These are phyloP conservation scores for Yamadazyma diddensiae DNA, from an alignment of 1,139 yeast genomes.

Conservation along the genomic window DNA sequence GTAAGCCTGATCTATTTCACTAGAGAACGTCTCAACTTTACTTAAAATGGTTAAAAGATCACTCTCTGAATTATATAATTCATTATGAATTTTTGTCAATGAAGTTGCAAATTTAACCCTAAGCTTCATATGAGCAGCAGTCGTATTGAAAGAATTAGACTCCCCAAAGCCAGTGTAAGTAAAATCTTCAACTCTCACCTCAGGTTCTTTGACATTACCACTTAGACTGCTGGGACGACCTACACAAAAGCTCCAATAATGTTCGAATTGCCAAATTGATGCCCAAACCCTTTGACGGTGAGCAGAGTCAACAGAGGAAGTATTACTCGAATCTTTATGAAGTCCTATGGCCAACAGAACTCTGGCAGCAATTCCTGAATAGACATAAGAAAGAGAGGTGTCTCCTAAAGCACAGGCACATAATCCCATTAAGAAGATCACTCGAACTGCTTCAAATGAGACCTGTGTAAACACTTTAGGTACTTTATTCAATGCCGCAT, in stretches of 20 bases:
- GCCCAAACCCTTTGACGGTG: not conserved
- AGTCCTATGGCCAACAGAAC: slow-evolving; percentile 13
- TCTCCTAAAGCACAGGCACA: slow-evolving; percentile 13
- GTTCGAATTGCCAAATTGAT: not conserved
- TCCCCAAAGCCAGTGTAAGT: slow-evolving; percentile 8
- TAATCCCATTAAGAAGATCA: slow-evolving; percentile 10
- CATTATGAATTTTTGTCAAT: slow-evolving; percentile 9
- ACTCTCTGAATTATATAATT: slow-evolving; percentile 9
- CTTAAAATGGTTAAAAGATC: slow-evolving; percentile 9
- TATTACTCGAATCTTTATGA: too few relatives aligned
- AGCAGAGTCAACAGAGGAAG: not conserved
- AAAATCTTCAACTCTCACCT: slow-evolving; percentile 8
- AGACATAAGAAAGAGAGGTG: slow-evolving; percentile 11
- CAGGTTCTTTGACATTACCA: slow-evolving; percentile 6
- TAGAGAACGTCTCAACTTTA: slow-evolving; percentile 10
- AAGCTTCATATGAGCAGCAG: slow-evolving; percentile 9
- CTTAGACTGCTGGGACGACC: slow-evolving; percentile 8
- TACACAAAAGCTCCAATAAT: not conserved
- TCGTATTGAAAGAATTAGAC: slow-evolving; percentile 4
- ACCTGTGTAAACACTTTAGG: slow-evolving; percentile 12
- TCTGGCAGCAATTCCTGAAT: slow-evolving; percentile 12
- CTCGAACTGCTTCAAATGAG: slow-evolving; percentile 12
- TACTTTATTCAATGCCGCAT: slow-evolving; percentile 10
- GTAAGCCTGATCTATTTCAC: slow-evolving; percentile 10
- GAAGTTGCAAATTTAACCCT: slow-evolving; percentile 9